Evolutionary conservation across 768 basidiomycete species (phyloP), one percentile per base, ranked within the genome.

Genomic region (Boletus tylopilopsis): DNA sequence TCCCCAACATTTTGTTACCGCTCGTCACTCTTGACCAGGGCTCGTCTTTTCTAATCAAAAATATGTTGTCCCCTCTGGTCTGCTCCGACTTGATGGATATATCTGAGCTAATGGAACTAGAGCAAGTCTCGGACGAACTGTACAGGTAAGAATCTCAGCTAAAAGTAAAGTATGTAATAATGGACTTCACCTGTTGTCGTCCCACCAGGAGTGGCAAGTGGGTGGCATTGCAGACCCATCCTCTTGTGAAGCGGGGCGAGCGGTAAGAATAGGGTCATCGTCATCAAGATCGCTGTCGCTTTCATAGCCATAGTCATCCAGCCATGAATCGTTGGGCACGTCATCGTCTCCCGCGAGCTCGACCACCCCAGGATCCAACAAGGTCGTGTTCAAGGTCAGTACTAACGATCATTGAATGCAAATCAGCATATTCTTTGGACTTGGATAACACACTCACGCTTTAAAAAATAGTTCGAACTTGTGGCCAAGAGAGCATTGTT

Each of bases 241-340:
- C 27, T 9, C 12, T 29, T n/a, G n/a, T n/a, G 27, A 0, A 29
- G 12, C 27, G 9, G 9, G 10, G 27, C 2, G 11, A 12, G 12
- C 27, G 27, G 5, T 12, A 29, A 12, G 27, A 12, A 29, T 1
- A 29, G 33, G 16, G 4, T 34, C 62, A 7, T 64, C 67, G 16
- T 61, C 68, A 18, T 67, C 68, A 4, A 69, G 59, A 30, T 69
- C 68, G 19, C 68, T 69, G 47, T 69, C 68, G 4, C 64, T 65
- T n/a, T 41, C 57, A 42, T 68, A 68, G 10, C 52, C 67, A 45
- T 67, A 63, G 5, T 61, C 62, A 7, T 53, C 58, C 8, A 59
- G 43, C 3, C 3, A n/a, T 23, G 41, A 10, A 10, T 46, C 19
- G n/a, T 33, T 39, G 7, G 52, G 58, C 18, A 61, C 23, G 16